phyloP scores from a whole-genome alignment of 306 rosid genomes.

The Dryas drummondii region DNA sequence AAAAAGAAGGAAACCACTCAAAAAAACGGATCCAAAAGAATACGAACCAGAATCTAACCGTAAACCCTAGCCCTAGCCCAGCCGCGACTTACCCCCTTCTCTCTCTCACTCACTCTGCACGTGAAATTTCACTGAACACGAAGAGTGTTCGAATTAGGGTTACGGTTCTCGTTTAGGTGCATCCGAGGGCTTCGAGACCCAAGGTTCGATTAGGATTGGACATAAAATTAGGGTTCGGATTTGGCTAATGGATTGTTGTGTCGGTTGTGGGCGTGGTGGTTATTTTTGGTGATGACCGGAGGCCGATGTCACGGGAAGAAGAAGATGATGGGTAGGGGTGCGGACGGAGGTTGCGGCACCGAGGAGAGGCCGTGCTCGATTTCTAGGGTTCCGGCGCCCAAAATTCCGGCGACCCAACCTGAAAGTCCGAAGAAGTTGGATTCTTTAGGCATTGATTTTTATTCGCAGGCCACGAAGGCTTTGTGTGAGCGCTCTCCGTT shows the following conservation, averaged over 20 bases:
- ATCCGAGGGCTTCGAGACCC: slow-evolving; percentile 11
- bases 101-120: slow-evolving; percentile 11
- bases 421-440: slow-evolving; percentile 27
- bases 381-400: slow-evolving; percentile 45
- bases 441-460: slow-evolving; percentile 44
- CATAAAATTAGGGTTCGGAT: slow-evolving; percentile 34
- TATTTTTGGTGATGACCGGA: slow-evolving; percentile 78
- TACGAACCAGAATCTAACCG: slow-evolving; percentile 63
- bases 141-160: slow-evolving; percentile 34
- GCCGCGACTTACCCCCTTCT: slow-evolving; percentile 59
- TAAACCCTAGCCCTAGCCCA: slow-evolving; percentile 69
- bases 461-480: slow-evolving; percentile 77
- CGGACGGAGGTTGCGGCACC: slow-evolving; percentile 45
- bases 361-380: slow-evolving; percentile 47
- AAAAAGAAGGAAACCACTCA: slow-evolving; percentile 21
- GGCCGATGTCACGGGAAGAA: slow-evolving; percentile 65
- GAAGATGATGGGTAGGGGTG: slow-evolving; percentile 62
- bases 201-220: background rate
- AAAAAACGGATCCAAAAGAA: slow-evolving; percentile 64
- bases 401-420: slow-evolving; percentile 40
- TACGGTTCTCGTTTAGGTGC: slow-evolving; percentile 25
- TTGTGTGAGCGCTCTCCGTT: slow-evolving; percentile 70
- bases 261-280: slow-evolving; percentile 30
- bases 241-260: slow-evolving; percentile 63
- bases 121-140: background rate